Base-by-base conservation (phyloP, 441 rosid species). In the Lepidium campestre region DNA sequence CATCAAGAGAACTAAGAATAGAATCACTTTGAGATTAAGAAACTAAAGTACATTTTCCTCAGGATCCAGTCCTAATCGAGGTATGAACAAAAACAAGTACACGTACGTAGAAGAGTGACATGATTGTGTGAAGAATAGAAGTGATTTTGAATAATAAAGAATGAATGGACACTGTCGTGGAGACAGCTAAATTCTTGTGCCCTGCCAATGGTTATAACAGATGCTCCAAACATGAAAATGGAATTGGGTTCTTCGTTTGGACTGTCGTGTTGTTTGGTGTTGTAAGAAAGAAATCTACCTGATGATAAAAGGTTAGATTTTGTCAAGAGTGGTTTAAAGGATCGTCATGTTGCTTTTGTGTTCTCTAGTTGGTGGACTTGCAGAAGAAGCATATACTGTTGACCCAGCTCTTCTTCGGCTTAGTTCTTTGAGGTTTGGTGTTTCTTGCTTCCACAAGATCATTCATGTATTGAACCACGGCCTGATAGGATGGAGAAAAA, bases 351-450 rank as follows among this genome's bases (percentile, higher is more conserved):
- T 83, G 49, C 63, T 78, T 27, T 46, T 89, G 88, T 73, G 79
- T 85, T 81, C 85, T 81, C 75, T 93, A 88, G 82, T 84, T 89
- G 47, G 59, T 65, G 57, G 98, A 83, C 74, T 77, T 87, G n/a
- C 96, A 87, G 76, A 87, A 86, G 55, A 56, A 74, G 78, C 84
- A 91, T 65, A 90, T 87, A 7, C 83, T 87, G 62, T 80, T 86
- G 62, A 89, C 78, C 92, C 91, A 94, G 66, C 86, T 80, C 85
- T 86, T 94, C 66, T 82, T 89, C 83, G 80, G 90, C 77, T 85
- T 94, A 63, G 42, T 50, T 0, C 76, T 84, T 65, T 76, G 87
- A 48, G 80, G 59, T 69, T 82, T 88, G 25, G 71, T 77, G 50
- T 81, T 79, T 73, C 84, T 85, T 63, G 83, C 84, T 63, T 81